Evolutionary conservation across 2,329 filamentous ascomycete genomes (phyloP), one percentile per base, ranked within the genome.

Genomic region (Xylaria sp.): DNA sequence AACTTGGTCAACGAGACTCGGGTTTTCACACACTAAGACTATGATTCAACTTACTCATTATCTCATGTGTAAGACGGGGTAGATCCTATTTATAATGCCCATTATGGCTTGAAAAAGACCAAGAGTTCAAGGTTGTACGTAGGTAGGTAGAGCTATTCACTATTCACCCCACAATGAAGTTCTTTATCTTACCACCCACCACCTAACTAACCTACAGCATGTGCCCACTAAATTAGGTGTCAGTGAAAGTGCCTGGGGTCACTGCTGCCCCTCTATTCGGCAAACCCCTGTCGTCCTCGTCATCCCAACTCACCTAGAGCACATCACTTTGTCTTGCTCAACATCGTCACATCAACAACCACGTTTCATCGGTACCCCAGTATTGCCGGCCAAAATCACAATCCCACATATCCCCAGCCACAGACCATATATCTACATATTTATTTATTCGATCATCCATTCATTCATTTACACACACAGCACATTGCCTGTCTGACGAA

Each of bases 331-430:
- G 43, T 41, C 41, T 6, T 46, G 46, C 60, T 46, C 56, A 60
- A 46, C 46, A 65, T 64, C 55, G 53, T 39, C 64, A 63, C 32
- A 39, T 60, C 65, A 59, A 53, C 65, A 20, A 25, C 25, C 20
- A 20, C 53, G 28, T 41, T 20, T 34, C n/a, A 20, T 30, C 12
- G n/a, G 34, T 18, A n/a, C 36, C 45, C 53, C 34, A 41, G 39
- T 34, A 50, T 57, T 41, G 15, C 32, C 25, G 52, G 34, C 13
- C 32, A 41, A 15, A 39, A 53, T 45, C 23, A 18, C 25, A 15
- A 36, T 20, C 28, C 32, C 23, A 32, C 32, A 41, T 41, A 58
- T 63, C 15, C 34, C 18, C 52, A 30, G 15, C 41, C 32, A 43
- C 55, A 7, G 18, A 20, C 12, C 50, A 56, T 55, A 50, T 60